Evolutionary conservation across 495 filamentous ascomycete species (phyloP).

Genomic region (Penicillium argentinense): DNA sequence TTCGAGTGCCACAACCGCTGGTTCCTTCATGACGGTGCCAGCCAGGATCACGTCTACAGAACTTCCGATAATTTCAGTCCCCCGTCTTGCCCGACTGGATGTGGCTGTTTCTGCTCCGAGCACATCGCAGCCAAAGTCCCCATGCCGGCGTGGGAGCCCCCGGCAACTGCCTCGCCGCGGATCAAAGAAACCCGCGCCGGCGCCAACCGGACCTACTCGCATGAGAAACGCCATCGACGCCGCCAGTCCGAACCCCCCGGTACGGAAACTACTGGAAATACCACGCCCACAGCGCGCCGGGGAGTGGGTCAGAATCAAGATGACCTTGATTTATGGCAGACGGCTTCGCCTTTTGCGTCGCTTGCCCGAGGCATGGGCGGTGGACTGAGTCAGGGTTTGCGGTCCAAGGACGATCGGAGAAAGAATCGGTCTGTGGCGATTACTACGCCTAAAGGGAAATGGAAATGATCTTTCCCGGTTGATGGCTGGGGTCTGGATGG

Average conservation of each 20-base stretch:
- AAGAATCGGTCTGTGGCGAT: conserved; percentile 25
- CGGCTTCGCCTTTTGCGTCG: conserved; percentile 44
- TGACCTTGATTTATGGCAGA: conserved; percentile 43
- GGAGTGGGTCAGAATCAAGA: conserved; percentile 29
- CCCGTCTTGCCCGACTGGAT: conserved; percentile 46
- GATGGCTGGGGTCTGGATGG: not conserved
- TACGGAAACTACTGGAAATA: conserved; percentile 12
- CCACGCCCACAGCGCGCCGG: conserved; percentile 4
- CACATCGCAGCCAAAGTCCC: conserved; percentile 34
- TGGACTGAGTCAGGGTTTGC: conserved; percentile 42
- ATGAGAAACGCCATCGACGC: conserved; percentile 25
- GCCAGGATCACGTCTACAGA: not conserved
- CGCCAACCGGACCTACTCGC: conserved; percentile 3
- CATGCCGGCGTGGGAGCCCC: conserved; percentile 22
- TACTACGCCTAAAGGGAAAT: conserved; percentile 8
- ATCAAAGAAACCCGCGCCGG: not conserved
- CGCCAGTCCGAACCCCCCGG: conserved; percentile 21
- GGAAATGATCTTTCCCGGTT: not conserved
- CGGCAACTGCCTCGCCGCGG: conserved; percentile 8
- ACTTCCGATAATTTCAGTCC: not conserved
- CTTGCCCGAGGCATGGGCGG: conserved; percentile 47
- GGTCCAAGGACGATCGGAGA: conserved; percentile 31
- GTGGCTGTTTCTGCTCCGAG: conserved; percentile 52
- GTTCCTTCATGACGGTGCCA: conserved; percentile 29
- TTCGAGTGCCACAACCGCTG: conserved; percentile 46